phyloP scores from a whole-genome alignment of 2,329 filamentous ascomycete genomes.

The Aspergillus aculeatus region DNA sequence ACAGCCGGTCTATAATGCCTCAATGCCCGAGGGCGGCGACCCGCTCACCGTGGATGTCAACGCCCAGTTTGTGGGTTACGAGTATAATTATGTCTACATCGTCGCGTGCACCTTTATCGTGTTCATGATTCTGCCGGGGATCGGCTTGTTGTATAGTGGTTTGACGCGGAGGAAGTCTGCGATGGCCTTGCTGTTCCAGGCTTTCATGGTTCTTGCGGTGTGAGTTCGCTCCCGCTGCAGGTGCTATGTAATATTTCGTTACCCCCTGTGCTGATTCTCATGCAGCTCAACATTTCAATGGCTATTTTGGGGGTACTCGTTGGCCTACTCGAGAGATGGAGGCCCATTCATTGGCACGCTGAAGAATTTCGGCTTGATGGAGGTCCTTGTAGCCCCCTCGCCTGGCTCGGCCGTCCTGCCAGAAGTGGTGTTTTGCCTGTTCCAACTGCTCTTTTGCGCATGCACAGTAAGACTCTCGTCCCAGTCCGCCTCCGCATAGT shows the following conservation, averaged over 20 bases:
- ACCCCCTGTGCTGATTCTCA: background rate
- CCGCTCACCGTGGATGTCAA: slow-evolving; percentile 56
- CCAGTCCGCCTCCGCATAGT: background rate
- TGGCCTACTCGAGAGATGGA: slow-evolving; percentile 61
- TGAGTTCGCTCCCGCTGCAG: slow-evolving; percentile 22
- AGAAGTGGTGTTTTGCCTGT: slow-evolving; percentile 66
- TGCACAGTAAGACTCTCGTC: slow-evolving; percentile 33
- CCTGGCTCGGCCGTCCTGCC: slow-evolving; percentile 58
- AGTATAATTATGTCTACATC: slow-evolving; percentile 62
- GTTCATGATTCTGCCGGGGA: slow-evolving; percentile 66
- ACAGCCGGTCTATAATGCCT: slow-evolving; percentile 37
- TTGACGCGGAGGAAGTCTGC: slow-evolving; percentile 63
- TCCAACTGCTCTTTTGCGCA: slow-evolving; percentile 62
- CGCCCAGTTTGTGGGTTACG: slow-evolving; percentile 56
- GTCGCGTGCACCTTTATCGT: slow-evolving; percentile 59
- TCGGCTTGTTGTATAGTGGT: slow-evolving; percentile 64
- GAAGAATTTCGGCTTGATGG: slow-evolving; percentile 60
- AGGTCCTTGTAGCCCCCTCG: slow-evolving; percentile 61
- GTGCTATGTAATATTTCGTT: background rate
- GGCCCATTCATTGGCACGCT: slow-evolving; percentile 64
- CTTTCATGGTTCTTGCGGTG: slow-evolving; percentile 58
- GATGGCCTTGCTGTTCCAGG: slow-evolving; percentile 62
- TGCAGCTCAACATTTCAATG: slow-evolving; percentile 49
- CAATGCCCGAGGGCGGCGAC: slow-evolving; percentile 55
- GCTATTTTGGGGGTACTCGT: slow-evolving; percentile 66